These are phyloP conservation scores for Lactarius hengduanensis DNA, from an alignment of 768 basidiomycete species.

Conservation along the genomic window DNA sequence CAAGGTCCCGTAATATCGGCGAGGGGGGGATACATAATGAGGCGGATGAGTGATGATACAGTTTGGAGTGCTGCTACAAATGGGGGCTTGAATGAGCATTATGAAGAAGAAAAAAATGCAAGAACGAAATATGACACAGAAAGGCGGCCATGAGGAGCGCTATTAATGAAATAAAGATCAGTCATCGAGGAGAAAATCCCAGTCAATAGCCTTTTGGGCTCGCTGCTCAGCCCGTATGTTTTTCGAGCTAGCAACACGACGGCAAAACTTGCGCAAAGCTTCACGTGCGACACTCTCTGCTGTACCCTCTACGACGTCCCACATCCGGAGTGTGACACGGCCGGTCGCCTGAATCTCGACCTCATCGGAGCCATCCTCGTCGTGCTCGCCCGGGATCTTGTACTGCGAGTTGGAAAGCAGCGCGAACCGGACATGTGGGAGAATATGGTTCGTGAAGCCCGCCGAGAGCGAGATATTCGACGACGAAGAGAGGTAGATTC, in stretches of 20 bases:
- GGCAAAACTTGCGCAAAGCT: slow-evolving; percentile 42
- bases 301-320: slow-evolving; percentile 66
- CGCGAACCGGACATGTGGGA: slow-evolving; percentile 36
- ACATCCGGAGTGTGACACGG: slow-evolving; percentile 69
- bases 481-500: slow-evolving; percentile 54
- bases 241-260: slow-evolving; percentile 58
- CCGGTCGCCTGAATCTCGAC: slow-evolving; percentile 63
- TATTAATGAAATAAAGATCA: slow-evolving; percentile 32
- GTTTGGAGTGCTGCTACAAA: slow-evolving; percentile 21
- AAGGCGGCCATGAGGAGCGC: slow-evolving; percentile 1
- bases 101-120: background rate
- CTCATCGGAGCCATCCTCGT: slow-evolving; percentile 44
- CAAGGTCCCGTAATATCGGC: background rate
- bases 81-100: slow-evolving; percentile 4
- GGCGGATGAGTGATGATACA: slow-evolving; percentile 18
- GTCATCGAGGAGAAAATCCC: slow-evolving; percentile 79
- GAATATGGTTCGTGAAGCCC: slow-evolving; percentile 69
- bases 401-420: slow-evolving; percentile 31
- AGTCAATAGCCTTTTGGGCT: slow-evolving; percentile 57
- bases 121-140: slow-evolving; percentile 12
- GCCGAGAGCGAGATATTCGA: slow-evolving; percentile 52
- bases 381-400: slow-evolving; percentile 30
- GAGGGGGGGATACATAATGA: slow-evolving; percentile 10
- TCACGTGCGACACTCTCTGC: slow-evolving; percentile 66
- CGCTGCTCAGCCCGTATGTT: slow-evolving; percentile 37